A percentile compares a stretch with the other conserved stretches of the same genome.
phyloP scores from a whole-genome alignment of 345 rosid species.

The Arabis alpina region DNA sequence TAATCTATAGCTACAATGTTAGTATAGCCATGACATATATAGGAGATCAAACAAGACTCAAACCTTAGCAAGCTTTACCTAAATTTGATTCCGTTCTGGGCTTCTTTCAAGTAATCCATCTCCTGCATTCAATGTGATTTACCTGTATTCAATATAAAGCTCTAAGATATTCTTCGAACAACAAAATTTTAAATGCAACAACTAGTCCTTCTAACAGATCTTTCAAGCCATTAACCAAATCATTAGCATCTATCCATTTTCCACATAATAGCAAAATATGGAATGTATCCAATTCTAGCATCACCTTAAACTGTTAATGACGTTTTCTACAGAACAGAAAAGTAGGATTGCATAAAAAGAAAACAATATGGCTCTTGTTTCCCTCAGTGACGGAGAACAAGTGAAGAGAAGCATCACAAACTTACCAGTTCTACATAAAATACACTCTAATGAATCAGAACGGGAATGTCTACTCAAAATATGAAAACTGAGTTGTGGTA shows the following conservation, averaged over 20 bases:
- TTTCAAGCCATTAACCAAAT: slow-evolving; percentile 1
- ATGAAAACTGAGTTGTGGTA: slow-evolving; percentile 16
- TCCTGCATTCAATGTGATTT: slow-evolving; percentile 99
- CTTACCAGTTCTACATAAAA: background rate
- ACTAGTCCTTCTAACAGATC: slow-evolving; percentile 28
- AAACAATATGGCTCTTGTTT: slow-evolving; percentile 25
- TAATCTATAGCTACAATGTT: slow-evolving; percentile 3
- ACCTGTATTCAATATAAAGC: slow-evolving; percentile 98
- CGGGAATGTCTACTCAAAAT: slow-evolving; percentile 18
- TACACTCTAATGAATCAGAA: background rate
- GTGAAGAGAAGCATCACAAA: slow-evolving; percentile 25
- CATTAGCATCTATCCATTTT: slow-evolving; percentile 9
- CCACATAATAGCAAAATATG: slow-evolving; percentile 9
- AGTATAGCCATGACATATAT: slow-evolving; percentile 6
- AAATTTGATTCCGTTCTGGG: slow-evolving; percentile 82
- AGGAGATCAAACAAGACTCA: slow-evolving; percentile 28
- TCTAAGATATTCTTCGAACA: slow-evolving; percentile 72
- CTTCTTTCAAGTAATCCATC: slow-evolving; percentile 95
- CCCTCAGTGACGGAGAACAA: background rate
- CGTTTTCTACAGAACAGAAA: slow-evolving; percentile 5
- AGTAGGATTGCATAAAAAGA: slow-evolving; percentile 20
- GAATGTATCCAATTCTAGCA: background rate
- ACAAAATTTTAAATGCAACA: slow-evolving; percentile 33
- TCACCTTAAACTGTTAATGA: slow-evolving; percentile 6
- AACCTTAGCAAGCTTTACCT: slow-evolving; percentile 56